phyloP scores from a whole-genome alignment of 83 land plant species.

The Picea mariana region DNA sequence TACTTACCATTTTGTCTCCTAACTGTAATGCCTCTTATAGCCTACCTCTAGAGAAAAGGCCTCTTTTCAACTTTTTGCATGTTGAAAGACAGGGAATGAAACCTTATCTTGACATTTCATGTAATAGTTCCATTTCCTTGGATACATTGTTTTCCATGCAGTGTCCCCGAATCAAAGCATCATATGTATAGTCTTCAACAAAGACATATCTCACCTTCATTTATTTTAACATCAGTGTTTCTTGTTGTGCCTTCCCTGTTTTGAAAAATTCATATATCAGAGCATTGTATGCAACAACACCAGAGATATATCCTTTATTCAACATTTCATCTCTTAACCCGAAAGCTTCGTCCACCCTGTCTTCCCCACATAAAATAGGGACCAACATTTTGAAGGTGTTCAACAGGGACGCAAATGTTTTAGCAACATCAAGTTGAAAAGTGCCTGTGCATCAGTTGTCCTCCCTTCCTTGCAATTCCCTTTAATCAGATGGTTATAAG shows the following conservation, averaged over 20 bases:
- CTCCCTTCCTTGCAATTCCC: too few relatives aligned
- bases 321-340: neutral
- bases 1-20: too few relatives aligned
- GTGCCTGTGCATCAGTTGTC: too few relatives aligned
- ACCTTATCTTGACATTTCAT: slow-evolving; percentile 10
- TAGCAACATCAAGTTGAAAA: neutral
- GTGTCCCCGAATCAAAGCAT: slow-evolving; percentile 7
- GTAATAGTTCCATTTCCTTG: neutral
- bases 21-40: too few relatives aligned
- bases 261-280: neutral
- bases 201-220: neutral
- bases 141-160: slow-evolving; percentile 10
- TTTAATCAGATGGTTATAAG: too few relatives aligned
- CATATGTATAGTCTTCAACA: neutral
- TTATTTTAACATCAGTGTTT: neutral
- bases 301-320: too few relatives aligned
- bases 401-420: neutral
- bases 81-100: slow-evolving; percentile 6
- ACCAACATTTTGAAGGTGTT: slow-evolving; percentile 2
- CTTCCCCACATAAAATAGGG: slow-evolving; percentile 7
- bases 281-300: too few relatives aligned
- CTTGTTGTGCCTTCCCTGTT: neutral
- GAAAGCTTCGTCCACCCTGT: neutral
- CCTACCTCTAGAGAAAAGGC: too few relatives aligned
- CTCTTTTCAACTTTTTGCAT: neutral